Base-by-base conservation (phyloP, 176 grass and related monocot species). In the Oryza nivara region DNA sequence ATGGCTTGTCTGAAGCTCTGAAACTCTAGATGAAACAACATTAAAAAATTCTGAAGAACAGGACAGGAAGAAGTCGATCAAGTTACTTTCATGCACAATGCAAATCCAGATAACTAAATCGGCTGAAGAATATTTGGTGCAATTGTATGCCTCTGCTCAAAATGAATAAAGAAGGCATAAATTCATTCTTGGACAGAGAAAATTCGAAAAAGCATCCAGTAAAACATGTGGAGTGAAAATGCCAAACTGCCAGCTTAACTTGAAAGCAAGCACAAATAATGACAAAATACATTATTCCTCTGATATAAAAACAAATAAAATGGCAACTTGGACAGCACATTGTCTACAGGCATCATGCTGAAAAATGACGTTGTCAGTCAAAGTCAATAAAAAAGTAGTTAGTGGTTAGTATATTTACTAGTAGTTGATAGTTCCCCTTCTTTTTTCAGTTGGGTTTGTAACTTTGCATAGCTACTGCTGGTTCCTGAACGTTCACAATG, bases 181-280 rank as follows among this genome's bases (percentile, higher is more conserved):
- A 7, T 7, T 49, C 36, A 44, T 60, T 23, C 36, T 72, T 82
- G 68, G 22, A 28, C 48, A 61, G 45, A 44, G 6, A 63, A 22
- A 46, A 58, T 43, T 82, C 35, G 9, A 71, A 11, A 11, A 60
- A 61, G 15, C 30, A 5, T 72, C 15, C 9, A 20, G 5, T 64
- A 25, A 25, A 83, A 74, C 52, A 73, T 73, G 23, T 45, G 44
- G 16, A 64, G 38, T 8, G 54, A 9, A 73, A 34, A 70, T 56
- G 79, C 22, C 79, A 70, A 51, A 58, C 15, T 73, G 43, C 35
- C 23, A 63, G 23, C 52, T 73, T 73, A 64, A 65, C 70, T 73
- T 17, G 3, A 19, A 23, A 70, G 1, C 47, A 38, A 0, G 40
- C 0, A 63, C 8, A 12, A 38, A 38, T 20, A 38, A 67, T 12